Evolutionary conservation across 1,139 yeast species (phyloP).

Genomic region (Meyerozyma smithsonii): DNA sequence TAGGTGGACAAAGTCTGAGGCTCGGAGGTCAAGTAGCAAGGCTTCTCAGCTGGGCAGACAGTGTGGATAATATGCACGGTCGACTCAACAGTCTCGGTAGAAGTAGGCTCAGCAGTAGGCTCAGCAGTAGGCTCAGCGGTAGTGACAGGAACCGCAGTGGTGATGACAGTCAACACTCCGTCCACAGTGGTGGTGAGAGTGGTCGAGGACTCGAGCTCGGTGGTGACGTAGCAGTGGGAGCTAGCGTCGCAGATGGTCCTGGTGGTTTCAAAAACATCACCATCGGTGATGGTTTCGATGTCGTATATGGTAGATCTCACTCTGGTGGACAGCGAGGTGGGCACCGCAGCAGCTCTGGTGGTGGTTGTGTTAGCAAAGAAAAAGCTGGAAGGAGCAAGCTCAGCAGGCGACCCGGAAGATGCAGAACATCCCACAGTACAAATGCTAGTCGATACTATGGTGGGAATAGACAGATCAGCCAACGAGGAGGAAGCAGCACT

Average conservation of each 20-base stretch:
- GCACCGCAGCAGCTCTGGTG: conserved; percentile 5
- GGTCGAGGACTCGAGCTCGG: conserved; percentile 29
- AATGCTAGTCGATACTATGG: conserved; percentile 1
- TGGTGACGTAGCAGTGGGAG: conserved; percentile 31
- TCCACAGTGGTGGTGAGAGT: conserved; percentile 38
- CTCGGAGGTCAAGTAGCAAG: conserved; percentile 10
- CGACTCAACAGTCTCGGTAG: neutral
- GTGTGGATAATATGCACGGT: conserved; percentile 8
- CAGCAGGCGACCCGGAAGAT: neutral
- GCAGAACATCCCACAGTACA: conserved; percentile 1
- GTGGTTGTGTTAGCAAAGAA: conserved; percentile 1
- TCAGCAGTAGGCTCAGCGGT: neutral
- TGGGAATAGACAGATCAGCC: conserved; percentile 1
- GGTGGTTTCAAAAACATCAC: conserved; percentile 21
- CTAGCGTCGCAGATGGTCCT: conserved; percentile 31
- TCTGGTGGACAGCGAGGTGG: conserved; percentile 12
- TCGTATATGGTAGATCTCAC: conserved; percentile 23
- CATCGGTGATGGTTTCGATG: conserved; percentile 25
- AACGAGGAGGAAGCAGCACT: neutral
- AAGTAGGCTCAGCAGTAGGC: neutral
- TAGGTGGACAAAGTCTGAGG: conserved; percentile 10
- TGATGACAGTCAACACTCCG: conserved; percentile 37
- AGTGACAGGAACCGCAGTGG: conserved; percentile 18
- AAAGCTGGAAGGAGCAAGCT: neutral
- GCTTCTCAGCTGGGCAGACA: conserved; percentile 6